phyloP scores from a whole-genome alignment of 257 asterid species.

The Nemophila menziesii region DNA sequence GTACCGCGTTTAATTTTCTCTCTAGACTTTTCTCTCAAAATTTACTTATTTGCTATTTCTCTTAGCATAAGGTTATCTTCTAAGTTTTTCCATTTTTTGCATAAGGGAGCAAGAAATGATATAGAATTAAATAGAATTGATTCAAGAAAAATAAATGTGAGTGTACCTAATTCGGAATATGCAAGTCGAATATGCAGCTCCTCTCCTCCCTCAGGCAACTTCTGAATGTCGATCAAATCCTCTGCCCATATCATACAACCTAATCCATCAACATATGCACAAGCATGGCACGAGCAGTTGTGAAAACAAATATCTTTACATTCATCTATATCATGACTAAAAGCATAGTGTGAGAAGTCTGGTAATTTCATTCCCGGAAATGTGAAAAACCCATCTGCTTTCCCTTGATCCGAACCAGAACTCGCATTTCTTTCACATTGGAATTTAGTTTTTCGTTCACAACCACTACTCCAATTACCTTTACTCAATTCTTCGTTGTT shows the following conservation, averaged over 20 bases:
- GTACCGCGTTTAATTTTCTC: too few species aligned
- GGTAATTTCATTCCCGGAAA: constrained; percentile 16
- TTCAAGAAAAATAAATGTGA: neutral
- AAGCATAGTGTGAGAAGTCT: constrained; percentile 6
- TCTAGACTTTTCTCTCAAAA: too few species aligned
- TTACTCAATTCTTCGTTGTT: constrained; percentile 13
- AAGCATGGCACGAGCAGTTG: constrained; percentile 20
- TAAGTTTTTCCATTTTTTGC: too few species aligned
- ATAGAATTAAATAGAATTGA: too few species aligned
- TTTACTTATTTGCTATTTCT: too few species aligned
- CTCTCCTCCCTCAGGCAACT: constrained; percentile 14
- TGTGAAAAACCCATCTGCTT: constrained; percentile 16
- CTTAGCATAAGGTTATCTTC: too few species aligned
- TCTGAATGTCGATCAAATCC: constrained; percentile 20
- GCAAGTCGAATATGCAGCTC: constrained; percentile 24
- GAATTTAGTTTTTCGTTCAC: constrained; percentile 8
- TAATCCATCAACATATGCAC: constrained; percentile 11
- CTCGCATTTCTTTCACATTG: constrained; percentile 5
- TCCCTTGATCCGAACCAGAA: neutral
- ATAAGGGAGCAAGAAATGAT: too few species aligned
- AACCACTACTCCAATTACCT: constrained; percentile 18
- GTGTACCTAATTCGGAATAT: constrained; percentile 20
- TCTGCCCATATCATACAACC: constrained; percentile 27
- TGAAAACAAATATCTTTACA: constrained; percentile 10
- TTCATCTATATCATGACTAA: constrained; percentile 5